Evolutionary conservation across 2,329 filamentous ascomycete genomes (phyloP).

Genomic region (Clonostachys byssicola): DNA sequence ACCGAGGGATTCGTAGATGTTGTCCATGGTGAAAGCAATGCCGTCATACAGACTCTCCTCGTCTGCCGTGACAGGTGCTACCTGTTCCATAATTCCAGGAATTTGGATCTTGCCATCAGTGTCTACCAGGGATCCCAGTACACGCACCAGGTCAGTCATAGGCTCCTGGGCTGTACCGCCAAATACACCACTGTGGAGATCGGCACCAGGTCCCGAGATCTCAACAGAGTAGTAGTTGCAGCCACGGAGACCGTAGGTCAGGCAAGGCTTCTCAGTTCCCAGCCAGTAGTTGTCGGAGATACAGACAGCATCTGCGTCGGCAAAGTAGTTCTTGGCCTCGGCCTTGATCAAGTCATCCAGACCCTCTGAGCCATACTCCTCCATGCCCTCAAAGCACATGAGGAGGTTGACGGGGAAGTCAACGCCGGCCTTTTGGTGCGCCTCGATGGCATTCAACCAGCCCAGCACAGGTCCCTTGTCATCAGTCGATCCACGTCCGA

Average conservation of each 20-base stretch:
- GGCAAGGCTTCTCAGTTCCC: conserved; percentile 94
- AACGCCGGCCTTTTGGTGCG: conserved; percentile 89
- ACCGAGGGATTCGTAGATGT: conserved; percentile 86
- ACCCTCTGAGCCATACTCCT: conserved; percentile 96
- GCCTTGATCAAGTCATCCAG: conserved; percentile 90
- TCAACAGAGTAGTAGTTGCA: conserved; percentile 97
- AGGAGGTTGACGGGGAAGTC: conserved; percentile 97
- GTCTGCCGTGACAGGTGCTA: conserved; percentile 80
- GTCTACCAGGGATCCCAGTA: conserved; percentile 83
- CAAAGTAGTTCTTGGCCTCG: conserved; percentile 92
- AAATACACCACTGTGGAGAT: conserved; percentile 95
- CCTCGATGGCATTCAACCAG: conserved; percentile 97
- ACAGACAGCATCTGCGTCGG: conserved; percentile 91
- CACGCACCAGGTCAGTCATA: conserved; percentile 88
- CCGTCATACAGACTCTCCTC: conserved; percentile 83
- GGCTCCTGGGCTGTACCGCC: conserved; percentile 95
- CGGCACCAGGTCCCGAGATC: conserved; percentile 84
- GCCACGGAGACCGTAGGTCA: conserved; percentile 94
- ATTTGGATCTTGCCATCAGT: conserved; percentile 90
- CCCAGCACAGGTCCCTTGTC: conserved; percentile 97
- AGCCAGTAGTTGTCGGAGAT: conserved; percentile 99
- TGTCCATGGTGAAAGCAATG: conserved; percentile 96
- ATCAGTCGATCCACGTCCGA: conserved; percentile 89
- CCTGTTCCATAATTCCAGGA: conserved; percentile 89
- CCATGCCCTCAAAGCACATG: conserved; percentile 99